Base-by-base conservation (phyloP, 2,329 filamentous ascomycete species). In the Colletotrichum sp. region DNA sequence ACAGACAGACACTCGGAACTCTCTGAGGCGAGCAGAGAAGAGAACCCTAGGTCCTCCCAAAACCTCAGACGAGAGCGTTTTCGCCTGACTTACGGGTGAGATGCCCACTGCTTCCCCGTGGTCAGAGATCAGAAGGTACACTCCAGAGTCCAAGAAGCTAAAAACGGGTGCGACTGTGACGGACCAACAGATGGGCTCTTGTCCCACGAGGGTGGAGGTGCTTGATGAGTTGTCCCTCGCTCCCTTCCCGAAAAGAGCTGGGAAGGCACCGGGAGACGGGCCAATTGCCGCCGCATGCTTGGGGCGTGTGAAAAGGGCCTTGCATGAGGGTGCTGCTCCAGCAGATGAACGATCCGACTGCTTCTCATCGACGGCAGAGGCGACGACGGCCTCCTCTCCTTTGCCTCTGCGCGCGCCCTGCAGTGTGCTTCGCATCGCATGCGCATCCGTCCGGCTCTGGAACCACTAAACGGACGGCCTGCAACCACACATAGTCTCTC, bases 221-320 rank as follows among this genome's bases (percentile, higher is more conserved):
- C 43, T 75, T 72, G 75, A 75, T 77, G 72, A 75, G 67, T 75
- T 75, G 75, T 72, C 52, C 72, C 28, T 75, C 72, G 57, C 75
- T 75, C 72, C 64, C 70, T 75, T 75, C 73, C 73, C 73, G 43
- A 75, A 75, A 67, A 21, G 64, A 75, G 73, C 73, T 75, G 58
- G 70, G 43, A 67, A 58, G 63, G 63, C 57, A 64, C 34, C 52
- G 57, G 58, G 48, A 57, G 52, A 66, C 70, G 64, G 73, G 64
- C 75, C 72, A 75, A 75, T 77, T 75, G 72, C 75, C 72, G 75
- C 71, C 67, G 64, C 61, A 63, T 55, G 67, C 72, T 58, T 67
- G 75, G 71, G 67, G 72, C 67, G 55, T 72, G 75, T 65, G 75
- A n/a, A 43, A 75, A 66, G 70, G 64, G n/a, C 26, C 57, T 52